Evolutionary conservation across 2,329 filamentous ascomycete species (phyloP), one percentile per base, ranked within the genome.

Genomic region (Huntiella moniliformis): DNA sequence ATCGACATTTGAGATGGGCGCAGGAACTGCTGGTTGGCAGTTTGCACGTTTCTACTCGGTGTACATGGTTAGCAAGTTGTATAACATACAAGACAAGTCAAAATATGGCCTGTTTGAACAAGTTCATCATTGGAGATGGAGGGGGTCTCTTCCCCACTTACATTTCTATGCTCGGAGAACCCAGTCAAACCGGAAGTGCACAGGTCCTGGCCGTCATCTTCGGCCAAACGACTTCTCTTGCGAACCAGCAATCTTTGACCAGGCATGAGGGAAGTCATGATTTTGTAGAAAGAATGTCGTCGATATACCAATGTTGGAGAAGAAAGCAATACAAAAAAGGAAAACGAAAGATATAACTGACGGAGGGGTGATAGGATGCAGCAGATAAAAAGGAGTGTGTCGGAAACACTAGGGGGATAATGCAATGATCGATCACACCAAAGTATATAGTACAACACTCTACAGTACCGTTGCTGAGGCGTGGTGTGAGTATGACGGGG

Each of bases 81-180:
- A 28, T 8, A 10, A 28, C 7, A 28, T 28, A 11, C 18, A 46
- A 40, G 15, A 39, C 6, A 18, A 7, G 12, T 8, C 22, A 28
- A 40, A 4, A 42, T 33, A 22, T 4, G 36, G 11, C 34, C 36
- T 17, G 16, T 28, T 12, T 18, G 5, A 6, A 22, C 32, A n/a
- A 34, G 16, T 34, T 8, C 38, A 38, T 15, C 22, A 12, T 28
- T 8, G 6, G 10, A 28, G 22, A 28, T 28, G 22, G 22, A 28
- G 22, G 22, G 22, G 22, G 7, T 28, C 13, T 38, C n/a, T 28
- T 28, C 22, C 10, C 22, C 6, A 33, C 48, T 47, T 47, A 47
- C 48, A 45, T 39, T 50, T 47, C 48, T 46, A 34, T 50, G 48
- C 35, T 50, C 48, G 33, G 44, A 22, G 35, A 50, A 47, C n/a